Evolutionary conservation across 2,329 filamentous ascomycete species (phyloP), one percentile per base, ranked within the genome.

Genomic region (Pyricularia sp.): DNA sequence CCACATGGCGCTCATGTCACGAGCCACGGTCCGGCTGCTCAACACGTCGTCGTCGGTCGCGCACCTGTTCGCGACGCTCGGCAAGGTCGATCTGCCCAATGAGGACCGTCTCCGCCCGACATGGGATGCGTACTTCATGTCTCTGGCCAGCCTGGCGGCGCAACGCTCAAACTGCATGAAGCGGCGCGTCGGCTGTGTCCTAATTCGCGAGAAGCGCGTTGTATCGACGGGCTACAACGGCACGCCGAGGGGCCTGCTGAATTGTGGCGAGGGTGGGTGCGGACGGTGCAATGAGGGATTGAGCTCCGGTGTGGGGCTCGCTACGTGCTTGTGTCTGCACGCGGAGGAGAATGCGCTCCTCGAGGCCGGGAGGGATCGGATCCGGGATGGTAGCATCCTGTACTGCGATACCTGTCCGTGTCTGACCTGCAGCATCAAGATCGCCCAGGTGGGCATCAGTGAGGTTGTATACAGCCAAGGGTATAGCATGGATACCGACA

Each of bases 101-200:
- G 83, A 88, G 40, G 84, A 89, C 70, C 88, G 94, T 1, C 81
- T 99, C 44, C 86, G 94, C 1, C 94, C 94, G 0, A 88, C 85
- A 62, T 99, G 94, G 94, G 94, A 99, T 76, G 88, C 90, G 71
- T 99, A 99, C 78, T 99, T 99, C 74, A 99, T 99, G 94, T 86
- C 90, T 55, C 81, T 99, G n/a, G 93, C 94, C 5, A 91, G 90
- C 40, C 85, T 99, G 62, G 94, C 94, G 8, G 90, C 93, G 0
- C 89, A 91, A 70, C 85, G 94, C 68, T 91, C 88, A 73, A 99
- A 99, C 76, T 99, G 94, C 79, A 99, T 99, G 94, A 97, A 97
- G 78, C 84, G 94, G 33, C 87, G 93, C 68, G 94, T 99, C 1
- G 94, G 94, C 8, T 97, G 93, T 77, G 94, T 97, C 7, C 82